Conservation (phyloP, 495 filamentous ascomycete genomes). For the Pyrenula aspistea region DNA sequence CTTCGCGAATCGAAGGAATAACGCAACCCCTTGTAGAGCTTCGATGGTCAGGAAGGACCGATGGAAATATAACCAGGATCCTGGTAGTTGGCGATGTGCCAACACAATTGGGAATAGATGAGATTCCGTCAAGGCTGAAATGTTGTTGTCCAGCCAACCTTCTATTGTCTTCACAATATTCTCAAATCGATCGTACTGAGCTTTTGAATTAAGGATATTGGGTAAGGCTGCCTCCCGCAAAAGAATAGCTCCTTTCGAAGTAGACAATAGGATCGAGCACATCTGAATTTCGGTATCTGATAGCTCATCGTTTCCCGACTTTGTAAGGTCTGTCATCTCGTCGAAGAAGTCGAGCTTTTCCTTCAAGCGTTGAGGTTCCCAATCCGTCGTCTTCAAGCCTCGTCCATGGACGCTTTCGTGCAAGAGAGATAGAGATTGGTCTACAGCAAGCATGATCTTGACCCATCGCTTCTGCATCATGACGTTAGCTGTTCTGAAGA, state of each 20-base stretch:
- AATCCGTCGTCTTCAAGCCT: neutral
- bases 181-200: neutral
- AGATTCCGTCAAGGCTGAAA: neutral
- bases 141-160: neutral
- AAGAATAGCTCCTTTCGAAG: neutral
- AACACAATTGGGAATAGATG: slow-evolving; percentile 11
- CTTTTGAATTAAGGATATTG: neutral
- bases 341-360: neutral
- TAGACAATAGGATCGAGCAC: neutral
- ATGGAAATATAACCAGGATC: slow-evolving; percentile 29
- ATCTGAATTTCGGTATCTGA: neutral
- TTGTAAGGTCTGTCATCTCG: neutral
- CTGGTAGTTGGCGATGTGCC: slow-evolving; percentile 4
- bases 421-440: neutral
- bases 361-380: neutral
- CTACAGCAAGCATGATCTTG: neutral
- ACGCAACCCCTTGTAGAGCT: slow-evolving; percentile 17
- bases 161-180: neutral
- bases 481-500: neutral
- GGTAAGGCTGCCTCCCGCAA: neutral
- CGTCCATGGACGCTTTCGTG: neutral
- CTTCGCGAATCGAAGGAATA: neutral
- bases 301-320: neutral
- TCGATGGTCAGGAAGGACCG: slow-evolving; percentile 23
- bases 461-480: neutral